A percentile compares a stretch with the other conserved stretches of the same genome.
phyloP scores from a whole-genome alignment of 352 stramenopile species.

The Blastocystis sp. region DNA sequence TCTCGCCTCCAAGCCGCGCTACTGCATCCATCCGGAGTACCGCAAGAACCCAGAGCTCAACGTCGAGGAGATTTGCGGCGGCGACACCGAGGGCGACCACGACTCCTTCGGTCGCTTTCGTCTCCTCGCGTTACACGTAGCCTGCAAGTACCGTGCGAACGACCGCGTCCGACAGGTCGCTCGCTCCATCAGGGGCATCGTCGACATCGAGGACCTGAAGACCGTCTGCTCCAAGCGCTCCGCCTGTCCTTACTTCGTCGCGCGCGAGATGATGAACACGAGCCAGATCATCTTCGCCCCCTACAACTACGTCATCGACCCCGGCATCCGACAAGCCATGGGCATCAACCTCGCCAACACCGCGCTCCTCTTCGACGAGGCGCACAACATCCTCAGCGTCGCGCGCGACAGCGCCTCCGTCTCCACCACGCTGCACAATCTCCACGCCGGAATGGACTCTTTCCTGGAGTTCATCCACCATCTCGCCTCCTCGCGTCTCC shows the following conservation, averaged over 20 bases:
- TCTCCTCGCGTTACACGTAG: background rate
- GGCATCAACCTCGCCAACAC: constrained; percentile 87
- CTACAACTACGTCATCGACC: constrained; percentile 99
- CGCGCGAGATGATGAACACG: constrained; percentile 65
- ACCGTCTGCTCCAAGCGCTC: constrained; percentile 61
- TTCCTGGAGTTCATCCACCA: background rate
- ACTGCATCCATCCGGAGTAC: constrained; percentile 33
- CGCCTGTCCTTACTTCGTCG: constrained; percentile 70
- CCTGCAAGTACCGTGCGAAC: background rate
- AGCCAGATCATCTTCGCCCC: constrained; percentile 92
- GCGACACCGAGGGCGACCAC: no score
- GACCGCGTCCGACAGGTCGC: background rate
- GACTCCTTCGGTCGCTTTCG: no score
- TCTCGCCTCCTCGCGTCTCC: background rate
- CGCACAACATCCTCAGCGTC: constrained; percentile 90
- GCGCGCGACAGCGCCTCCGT: constrained; percentile 85
- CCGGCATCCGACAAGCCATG: constrained; percentile 65
- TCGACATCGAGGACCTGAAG: constrained; percentile 98
- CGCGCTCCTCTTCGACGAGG: constrained; percentile 97
- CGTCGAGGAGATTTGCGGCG: constrained; percentile 31
- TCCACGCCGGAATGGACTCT: background rate
- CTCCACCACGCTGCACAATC: constrained; percentile 48
- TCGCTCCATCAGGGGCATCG: constrained; percentile 59
- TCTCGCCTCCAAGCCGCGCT: background rate
- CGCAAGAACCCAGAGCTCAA: background rate